Percentiles rank a stretch among this genome's conserved stretches.
Conservation (phyloP, 2,329 filamentous ascomycete species). For the Fonsecaea multimorphosa region DNA sequence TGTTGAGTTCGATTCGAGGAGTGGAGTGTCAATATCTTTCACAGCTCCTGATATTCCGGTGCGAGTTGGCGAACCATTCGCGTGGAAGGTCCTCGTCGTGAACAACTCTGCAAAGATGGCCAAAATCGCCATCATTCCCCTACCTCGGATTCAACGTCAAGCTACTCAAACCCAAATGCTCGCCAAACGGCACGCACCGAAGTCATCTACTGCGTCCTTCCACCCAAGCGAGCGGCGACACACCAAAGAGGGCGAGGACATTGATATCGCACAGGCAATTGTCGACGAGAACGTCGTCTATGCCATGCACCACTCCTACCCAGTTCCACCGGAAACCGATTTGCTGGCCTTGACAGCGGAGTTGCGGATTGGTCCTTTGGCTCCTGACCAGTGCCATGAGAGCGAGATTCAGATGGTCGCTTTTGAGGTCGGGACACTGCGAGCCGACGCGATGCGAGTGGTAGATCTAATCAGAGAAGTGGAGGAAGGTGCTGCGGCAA, state of each 20-base stretch:
- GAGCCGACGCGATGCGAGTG: constrained; percentile 41
- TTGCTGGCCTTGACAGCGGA: constrained; percentile 64
- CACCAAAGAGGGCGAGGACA: constrained; percentile 29
- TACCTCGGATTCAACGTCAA: constrained; percentile 50
- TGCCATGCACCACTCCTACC: constrained; percentile 55
- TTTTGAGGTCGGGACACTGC: constrained; percentile 41
- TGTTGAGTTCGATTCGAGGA: constrained; percentile 16
- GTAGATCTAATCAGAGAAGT: constrained; percentile 37
- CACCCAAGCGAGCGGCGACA: constrained; percentile 37
- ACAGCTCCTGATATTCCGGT: constrained; percentile 56
- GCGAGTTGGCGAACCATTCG: constrained; percentile 59
- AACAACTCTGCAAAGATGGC: constrained; percentile 62
- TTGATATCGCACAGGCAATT: constrained; percentile 57
- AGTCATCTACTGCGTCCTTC: constrained; percentile 54
- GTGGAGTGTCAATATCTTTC: constrained; percentile 60
- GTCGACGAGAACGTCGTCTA: constrained; percentile 63
- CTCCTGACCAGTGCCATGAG: constrained; percentile 55
- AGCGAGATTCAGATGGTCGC: constrained; percentile 57
- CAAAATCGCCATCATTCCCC: constrained; percentile 61
- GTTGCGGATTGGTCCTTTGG: constrained; percentile 55
- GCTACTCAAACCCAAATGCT: constrained; percentile 33
- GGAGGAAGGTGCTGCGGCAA: constrained; percentile 32
- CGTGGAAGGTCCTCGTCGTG: constrained; percentile 64
- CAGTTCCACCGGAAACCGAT: constrained; percentile 57
- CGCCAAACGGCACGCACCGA: constrained; percentile 49